Conservation (phyloP, 208 protist genomes). For the Sergeia podlipaevii region DNA sequence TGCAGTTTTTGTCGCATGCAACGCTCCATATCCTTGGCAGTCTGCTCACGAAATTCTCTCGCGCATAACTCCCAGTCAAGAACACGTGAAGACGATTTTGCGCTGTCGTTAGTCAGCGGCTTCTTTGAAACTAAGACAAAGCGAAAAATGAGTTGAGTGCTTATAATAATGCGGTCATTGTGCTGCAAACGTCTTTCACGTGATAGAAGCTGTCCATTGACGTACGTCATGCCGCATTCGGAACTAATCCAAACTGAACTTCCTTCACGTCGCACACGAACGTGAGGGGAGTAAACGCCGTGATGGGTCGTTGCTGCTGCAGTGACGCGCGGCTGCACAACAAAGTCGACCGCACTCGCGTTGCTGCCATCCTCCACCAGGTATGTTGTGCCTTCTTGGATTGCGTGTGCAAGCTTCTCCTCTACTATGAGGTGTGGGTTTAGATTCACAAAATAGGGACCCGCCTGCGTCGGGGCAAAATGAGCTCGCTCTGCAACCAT, state of each 20-base stretch:
- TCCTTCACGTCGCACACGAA: slow-evolving; percentile 33
- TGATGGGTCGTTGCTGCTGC: slow-evolving; percentile 19
- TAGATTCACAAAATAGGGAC: slow-evolving; percentile 56
- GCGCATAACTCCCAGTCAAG: slow-evolving; percentile 61
- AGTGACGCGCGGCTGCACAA: slow-evolving; percentile 30
- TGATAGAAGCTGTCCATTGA: slow-evolving; percentile 46
- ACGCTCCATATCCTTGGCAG: slow-evolving; percentile 10
- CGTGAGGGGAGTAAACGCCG: slow-evolving; percentile 66
- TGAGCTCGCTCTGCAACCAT: slow-evolving; percentile 45
- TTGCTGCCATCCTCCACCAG: slow-evolving; percentile 41
- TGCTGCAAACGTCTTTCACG: slow-evolving; percentile 31
- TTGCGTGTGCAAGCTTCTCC: slow-evolving; percentile 60
- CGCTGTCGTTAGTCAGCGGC: background rate
- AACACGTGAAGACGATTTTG: slow-evolving; percentile 22
- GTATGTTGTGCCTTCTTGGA: slow-evolving; percentile 32
- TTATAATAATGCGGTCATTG: slow-evolving; percentile 62
- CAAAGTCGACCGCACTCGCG: slow-evolving; percentile 44
- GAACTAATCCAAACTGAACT: slow-evolving; percentile 32
- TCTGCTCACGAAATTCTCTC: slow-evolving; percentile 44
- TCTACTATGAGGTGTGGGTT: slow-evolving; percentile 48
- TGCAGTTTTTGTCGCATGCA: slow-evolving; percentile 19
- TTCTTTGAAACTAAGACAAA: no score
- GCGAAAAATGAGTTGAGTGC: slow-evolving; percentile 49
- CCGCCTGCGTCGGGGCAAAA: slow-evolving; percentile 33
- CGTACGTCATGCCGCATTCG: slow-evolving; percentile 61